phyloP scores from a whole-genome alignment of 495 filamentous ascomycete species.

The Penicillium subrubescens region DNA sequence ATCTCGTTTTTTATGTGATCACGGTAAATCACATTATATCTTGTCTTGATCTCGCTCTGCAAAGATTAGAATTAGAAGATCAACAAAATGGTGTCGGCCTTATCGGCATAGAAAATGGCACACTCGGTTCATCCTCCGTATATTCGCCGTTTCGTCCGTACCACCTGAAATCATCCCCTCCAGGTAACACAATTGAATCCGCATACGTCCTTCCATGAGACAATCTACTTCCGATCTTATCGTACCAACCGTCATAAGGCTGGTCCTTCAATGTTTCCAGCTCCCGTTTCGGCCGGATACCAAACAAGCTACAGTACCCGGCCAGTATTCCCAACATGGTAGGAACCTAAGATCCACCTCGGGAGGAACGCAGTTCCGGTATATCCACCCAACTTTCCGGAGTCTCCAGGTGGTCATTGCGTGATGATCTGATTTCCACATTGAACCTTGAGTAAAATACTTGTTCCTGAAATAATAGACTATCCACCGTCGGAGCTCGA shows the following conservation, averaged over 20 bases:
- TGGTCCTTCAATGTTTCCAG: background rate
- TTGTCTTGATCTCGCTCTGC: background rate
- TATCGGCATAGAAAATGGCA: background rate
- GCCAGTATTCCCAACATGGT: conserved; percentile 15
- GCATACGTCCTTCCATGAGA: background rate
- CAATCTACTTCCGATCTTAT: background rate
- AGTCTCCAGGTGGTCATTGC: background rate
- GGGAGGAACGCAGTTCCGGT: background rate
- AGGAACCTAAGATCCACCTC: background rate
- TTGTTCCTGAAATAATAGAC: too few relatives aligned
- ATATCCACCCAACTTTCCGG: background rate
- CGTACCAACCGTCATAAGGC: background rate
- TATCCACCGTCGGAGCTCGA: background rate
- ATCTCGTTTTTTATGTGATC: conserved; percentile 2
- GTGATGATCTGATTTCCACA: background rate
- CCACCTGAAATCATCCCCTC: background rate
- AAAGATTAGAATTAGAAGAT: background rate
- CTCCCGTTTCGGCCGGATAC: background rate
- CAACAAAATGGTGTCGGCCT: background rate
- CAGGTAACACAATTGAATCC: background rate
- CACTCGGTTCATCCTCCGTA: background rate
- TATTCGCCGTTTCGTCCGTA: background rate
- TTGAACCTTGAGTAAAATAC: background rate
- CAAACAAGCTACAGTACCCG: background rate
- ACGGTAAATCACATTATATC: conserved; percentile 4